These are phyloP conservation scores for Ambrosia artemisiifolia DNA, from an alignment of 129 eudicot species.

Conservation along the genomic window DNA sequence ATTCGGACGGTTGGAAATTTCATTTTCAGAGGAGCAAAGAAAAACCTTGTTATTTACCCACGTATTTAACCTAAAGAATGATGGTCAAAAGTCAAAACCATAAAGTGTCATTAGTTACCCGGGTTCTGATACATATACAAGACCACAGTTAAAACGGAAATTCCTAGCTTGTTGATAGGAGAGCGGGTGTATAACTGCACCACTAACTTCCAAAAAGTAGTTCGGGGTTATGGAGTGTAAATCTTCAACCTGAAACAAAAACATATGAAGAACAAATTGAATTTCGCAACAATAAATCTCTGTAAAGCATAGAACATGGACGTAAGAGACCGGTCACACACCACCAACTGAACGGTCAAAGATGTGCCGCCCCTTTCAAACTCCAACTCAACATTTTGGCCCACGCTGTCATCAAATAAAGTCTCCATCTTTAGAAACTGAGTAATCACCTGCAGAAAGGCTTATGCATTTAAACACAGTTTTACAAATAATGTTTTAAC, in stretches of 20 bases:
- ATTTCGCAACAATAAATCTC: neutral
- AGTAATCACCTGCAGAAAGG: slow-evolving; percentile 68
- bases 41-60: neutral
- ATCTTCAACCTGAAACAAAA: slow-evolving; percentile 74
- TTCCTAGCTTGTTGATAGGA: slow-evolving; percentile 97
- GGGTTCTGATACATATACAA: slow-evolving; percentile 91
- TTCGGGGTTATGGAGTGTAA: slow-evolving; percentile 94
- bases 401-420: slow-evolving; percentile 77
- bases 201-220: slow-evolving; percentile 90
- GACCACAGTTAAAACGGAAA: slow-evolving; percentile 94
- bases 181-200: slow-evolving; percentile 87
- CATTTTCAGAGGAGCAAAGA: neutral
- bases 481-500: neutral
- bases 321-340: slow-evolving; percentile 12
- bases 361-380: slow-evolving; percentile 92
- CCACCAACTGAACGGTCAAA: slow-evolving; percentile 51
- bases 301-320: slow-evolving; percentile 1
- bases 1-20: slow-evolving; percentile 2
- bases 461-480: neutral
- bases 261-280: neutral
- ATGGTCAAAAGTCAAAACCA: neutral
- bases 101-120: slow-evolving; percentile 48
- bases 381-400: slow-evolving; percentile 63
- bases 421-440: slow-evolving; percentile 90
- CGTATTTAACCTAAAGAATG: neutral